A percentile compares a stretch with the other conserved stretches of the same genome.
Evolutionary conservation across 2,329 filamentous ascomycete species (phyloP).

Genomic region (Stemphylium vesicarium): DNA sequence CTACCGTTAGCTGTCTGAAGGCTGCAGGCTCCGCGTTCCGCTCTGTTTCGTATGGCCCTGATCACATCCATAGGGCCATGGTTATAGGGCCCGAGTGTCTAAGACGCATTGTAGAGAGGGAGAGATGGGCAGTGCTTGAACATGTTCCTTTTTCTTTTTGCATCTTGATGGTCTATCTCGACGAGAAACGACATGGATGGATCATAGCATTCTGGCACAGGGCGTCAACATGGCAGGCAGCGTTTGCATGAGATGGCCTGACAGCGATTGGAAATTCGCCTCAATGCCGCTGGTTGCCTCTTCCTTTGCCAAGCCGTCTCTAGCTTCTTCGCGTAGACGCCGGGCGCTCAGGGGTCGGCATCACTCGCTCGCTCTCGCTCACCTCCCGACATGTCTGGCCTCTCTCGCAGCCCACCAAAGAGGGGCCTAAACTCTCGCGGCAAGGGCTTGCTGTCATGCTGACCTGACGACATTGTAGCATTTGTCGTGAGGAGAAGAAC

Average conservation of each 20-base stretch:
- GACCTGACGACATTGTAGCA: background rate
- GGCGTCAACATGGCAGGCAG: background rate
- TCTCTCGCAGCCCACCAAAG: conserved; percentile 1
- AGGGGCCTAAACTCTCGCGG: conserved; percentile 6
- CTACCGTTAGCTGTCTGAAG: conserved; percentile 29
- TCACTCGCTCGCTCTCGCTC: conserved; percentile 12
- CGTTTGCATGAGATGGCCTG: conserved; percentile 21
- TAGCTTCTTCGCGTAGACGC: conserved; percentile 14
- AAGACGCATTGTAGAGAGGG: background rate
- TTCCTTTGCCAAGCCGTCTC: conserved; percentile 18
- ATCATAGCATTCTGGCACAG: background rate
- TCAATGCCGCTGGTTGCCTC: conserved; percentile 18
- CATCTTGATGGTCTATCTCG: background rate
- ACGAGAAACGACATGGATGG: background rate
- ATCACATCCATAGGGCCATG: conserved; percentile 2
- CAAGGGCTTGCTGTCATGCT: conserved; percentile 23
- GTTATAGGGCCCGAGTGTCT: background rate
- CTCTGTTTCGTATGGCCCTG: conserved; percentile 27
- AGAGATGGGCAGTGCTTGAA: no score
- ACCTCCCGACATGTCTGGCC: conserved; percentile 2
- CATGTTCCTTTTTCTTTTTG: no score
- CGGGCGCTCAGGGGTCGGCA: conserved; percentile 12
- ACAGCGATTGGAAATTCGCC: conserved; percentile 18
- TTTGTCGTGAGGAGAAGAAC: conserved; percentile 5
- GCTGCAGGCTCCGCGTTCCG: conserved; percentile 13